phyloP scores from a whole-genome alignment of 305 asterid genomes.

The Fraxinus ornus region DNA sequence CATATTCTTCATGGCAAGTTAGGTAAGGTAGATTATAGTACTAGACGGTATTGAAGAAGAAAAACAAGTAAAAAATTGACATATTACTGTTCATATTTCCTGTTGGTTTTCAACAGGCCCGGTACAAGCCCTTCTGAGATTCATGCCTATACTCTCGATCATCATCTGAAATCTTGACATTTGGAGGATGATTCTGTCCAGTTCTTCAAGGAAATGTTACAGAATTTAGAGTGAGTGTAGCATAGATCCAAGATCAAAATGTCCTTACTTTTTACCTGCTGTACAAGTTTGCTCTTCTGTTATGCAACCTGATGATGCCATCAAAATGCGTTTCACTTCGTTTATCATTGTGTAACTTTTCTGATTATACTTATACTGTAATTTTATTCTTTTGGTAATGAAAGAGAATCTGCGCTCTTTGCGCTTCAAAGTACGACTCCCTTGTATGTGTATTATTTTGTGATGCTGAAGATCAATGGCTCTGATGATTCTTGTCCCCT shows the following conservation, averaged over 20 bases:
- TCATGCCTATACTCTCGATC: constrained; percentile 69
- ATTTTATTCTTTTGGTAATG: background rate
- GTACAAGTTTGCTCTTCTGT: background rate
- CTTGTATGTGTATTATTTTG: background rate
- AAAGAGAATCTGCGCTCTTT: background rate
- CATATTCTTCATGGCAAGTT: background rate
- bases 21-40: background rate
- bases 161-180: constrained; percentile 59
- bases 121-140: constrained; percentile 92
- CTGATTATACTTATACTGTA: background rate
- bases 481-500: background rate
- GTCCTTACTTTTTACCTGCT: background rate
- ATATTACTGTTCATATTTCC: background rate
- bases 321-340: background rate
- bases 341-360: background rate
- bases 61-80: background rate
- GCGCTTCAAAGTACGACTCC: background rate
- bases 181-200: background rate
- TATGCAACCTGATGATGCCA: background rate
- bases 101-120: constrained; percentile 59
- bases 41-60: background rate
- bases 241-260: background rate
- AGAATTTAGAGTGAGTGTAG: constrained; percentile 19
- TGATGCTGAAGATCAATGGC: background rate
- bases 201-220: background rate